Base-by-base conservation (phyloP, 495 filamentous ascomycete genomes). In the Penicillium steckii region DNA sequence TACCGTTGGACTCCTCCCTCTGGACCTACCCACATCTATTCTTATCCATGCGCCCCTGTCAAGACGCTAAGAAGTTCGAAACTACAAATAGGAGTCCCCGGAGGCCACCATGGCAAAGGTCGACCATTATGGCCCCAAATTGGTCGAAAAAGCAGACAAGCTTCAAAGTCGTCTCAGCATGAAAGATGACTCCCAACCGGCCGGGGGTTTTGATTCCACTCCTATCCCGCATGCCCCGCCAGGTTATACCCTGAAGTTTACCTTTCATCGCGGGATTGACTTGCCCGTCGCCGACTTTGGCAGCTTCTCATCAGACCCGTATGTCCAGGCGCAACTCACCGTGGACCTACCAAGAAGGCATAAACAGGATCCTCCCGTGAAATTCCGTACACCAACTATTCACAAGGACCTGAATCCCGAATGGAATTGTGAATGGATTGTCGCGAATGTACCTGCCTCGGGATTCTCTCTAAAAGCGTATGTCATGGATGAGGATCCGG, bases 401-500 rank as follows among this genome's bases (percentile, higher is more conserved):
- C 82, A 84, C 40, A 82, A 73, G 45, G 83, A 78, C 32, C 82
- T 79, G 6, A 80, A 94, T 55, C 90, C 93, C 0, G 74, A 70
- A 15, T 97, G 93, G 93, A 81, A 95, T 33, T 79, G 81, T 17
- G 83, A 89, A 26, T 97, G 93, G 93, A 81, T 89, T 29, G 85
- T 97, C 26, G 86, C 88, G 41, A 92, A 95, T 58, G 78, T 97
- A 0, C 90, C 92, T 0, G 71, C 82, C 0, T 81, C 79, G 1
- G 92, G 92, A 1, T 93, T 94, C 64, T 76, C 72, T 49, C 72
- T 97, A 40, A 96, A 95, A 63, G 85, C 85, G 35, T 76, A 87
- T 29, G 71, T 97, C 17, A 90, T 88, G 65, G 93, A 97, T 60
- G 93, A 97, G 62, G 93, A 97, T 65, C 82, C 83, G 27, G 80